Conservation (phyloP, 371 early-diverging fungal species). For the Conidiobolus incongruus region DNA sequence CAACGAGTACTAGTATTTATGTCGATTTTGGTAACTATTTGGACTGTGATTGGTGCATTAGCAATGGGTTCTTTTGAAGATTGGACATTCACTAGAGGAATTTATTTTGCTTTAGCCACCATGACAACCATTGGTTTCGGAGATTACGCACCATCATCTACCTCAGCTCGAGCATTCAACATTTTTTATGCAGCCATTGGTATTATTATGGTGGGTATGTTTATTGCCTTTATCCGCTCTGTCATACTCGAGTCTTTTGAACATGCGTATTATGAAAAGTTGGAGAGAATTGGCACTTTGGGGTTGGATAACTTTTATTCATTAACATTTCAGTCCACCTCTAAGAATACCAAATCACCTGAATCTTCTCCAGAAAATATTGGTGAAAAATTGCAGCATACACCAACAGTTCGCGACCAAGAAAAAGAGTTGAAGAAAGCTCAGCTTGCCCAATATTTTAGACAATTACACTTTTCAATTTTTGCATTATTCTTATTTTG, state of each 20-base stretch:
- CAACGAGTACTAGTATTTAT: constrained; percentile 1
- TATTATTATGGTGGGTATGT: constrained; percentile 4
- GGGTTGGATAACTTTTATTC: neutral
- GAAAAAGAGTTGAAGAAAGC: too few relatives aligned
- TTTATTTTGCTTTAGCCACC: constrained; percentile 4
- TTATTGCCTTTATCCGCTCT: constrained; percentile 1
- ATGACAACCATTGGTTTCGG: constrained; percentile 6
- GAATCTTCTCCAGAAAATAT: too few relatives aligned
- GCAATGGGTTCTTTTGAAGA: neutral
- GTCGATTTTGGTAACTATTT: neutral
- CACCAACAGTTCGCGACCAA: too few relatives aligned
- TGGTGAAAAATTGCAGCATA: too few relatives aligned
- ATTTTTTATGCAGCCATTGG: constrained; percentile 4
- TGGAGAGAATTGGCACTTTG: neutral
- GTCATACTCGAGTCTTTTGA: constrained; percentile 4
- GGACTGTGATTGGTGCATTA: neutral
- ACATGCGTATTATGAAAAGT: neutral
- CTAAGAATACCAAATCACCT: too few relatives aligned
- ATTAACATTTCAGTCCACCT: too few relatives aligned
- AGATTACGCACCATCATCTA: neutral
- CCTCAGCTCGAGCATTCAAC: neutral
- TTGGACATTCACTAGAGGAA: constrained; percentile 2
- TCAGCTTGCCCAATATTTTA: too few relatives aligned
- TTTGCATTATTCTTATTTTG: constrained; percentile 2
- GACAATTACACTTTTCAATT: constrained; percentile 2